phyloP scores from a whole-genome alignment of 192 early-diverging fungal species.

The Lunasporangiospora selenospora region DNA sequence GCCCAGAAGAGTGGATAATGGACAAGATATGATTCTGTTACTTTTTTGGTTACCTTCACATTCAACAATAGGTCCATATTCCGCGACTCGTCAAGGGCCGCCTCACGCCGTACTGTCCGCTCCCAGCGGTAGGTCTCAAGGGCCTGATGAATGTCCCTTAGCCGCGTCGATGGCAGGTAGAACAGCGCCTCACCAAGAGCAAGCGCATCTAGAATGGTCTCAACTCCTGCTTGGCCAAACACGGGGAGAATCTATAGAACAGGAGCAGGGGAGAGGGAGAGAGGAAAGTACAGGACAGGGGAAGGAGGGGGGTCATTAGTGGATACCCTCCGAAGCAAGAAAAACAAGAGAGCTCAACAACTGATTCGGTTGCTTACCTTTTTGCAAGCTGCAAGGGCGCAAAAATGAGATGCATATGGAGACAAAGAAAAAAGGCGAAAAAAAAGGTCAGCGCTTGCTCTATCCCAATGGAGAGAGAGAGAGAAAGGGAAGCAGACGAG shows the following conservation, averaged over 20 bases:
- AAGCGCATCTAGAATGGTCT: constrained; percentile 32
- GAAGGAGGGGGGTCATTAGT: no score
- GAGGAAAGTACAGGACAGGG: no score
- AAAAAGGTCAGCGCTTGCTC: no score
- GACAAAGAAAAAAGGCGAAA: not conserved
- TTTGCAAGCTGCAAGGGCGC: no score
- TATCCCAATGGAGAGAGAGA: not conserved
- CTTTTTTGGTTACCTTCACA: constrained; percentile 15
- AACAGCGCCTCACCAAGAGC: constrained; percentile 18
- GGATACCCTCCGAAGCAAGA: no score
- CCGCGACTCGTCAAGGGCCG: constrained; percentile 16
- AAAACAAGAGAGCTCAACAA: no score
- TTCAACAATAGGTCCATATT: constrained; percentile 17
- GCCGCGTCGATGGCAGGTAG: constrained; percentile 10
- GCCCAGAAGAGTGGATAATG: not conserved
- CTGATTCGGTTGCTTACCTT: no score
- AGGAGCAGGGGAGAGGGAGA: no score
- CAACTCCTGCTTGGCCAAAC: constrained; percentile 27
- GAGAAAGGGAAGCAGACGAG: not conserved
- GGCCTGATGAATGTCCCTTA: constrained; percentile 10
- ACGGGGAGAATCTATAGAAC: constrained; percentile 21
- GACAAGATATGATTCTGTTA: not conserved
- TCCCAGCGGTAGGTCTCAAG: constrained; percentile 20
- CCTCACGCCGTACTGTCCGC: constrained; percentile 6
- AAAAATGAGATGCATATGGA: no score